A percentile compares a stretch with the other conserved stretches of the same genome.
phyloP scores from a whole-genome alignment of 257 asterid species.

The Apocynum venetum region DNA sequence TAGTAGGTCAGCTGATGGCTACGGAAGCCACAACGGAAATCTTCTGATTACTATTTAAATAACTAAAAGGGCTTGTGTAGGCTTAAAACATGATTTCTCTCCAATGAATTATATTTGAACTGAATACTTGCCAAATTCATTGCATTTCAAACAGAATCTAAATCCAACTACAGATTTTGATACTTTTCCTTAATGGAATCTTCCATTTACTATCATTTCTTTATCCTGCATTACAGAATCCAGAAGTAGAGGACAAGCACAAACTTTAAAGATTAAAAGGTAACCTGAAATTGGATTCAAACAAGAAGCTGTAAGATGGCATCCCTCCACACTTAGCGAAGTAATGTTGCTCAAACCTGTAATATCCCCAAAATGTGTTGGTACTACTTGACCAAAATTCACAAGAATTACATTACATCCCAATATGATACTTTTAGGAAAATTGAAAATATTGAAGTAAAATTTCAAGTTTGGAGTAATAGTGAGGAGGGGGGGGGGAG shows the following conservation, averaged over 20 bases:
- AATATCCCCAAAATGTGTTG: neutral
- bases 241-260: neutral
- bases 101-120: neutral
- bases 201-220: neutral
- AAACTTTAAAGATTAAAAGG: neutral
- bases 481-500: neutral
- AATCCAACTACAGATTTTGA: neutral
- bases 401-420: neutral
- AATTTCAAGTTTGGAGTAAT: neutral
- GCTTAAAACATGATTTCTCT: neutral
- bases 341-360: slow-evolving; percentile 63
- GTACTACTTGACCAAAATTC: neutral
- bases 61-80: neutral
- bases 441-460: neutral
- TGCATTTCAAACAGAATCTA: neutral
- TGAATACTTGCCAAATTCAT: neutral
- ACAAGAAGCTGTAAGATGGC: slow-evolving; percentile 77
- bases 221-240: neutral
- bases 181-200: neutral
- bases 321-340: slow-evolving; percentile 81
- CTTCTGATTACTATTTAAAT: neutral
- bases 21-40: neutral
- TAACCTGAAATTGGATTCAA: slow-evolving; percentile 78
- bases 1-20: neutral
- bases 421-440: neutral